These are phyloP conservation scores for Alternaria ethzedia DNA, from an alignment of 2,329 filamentous ascomycete species.

Conservation along the genomic window DNA sequence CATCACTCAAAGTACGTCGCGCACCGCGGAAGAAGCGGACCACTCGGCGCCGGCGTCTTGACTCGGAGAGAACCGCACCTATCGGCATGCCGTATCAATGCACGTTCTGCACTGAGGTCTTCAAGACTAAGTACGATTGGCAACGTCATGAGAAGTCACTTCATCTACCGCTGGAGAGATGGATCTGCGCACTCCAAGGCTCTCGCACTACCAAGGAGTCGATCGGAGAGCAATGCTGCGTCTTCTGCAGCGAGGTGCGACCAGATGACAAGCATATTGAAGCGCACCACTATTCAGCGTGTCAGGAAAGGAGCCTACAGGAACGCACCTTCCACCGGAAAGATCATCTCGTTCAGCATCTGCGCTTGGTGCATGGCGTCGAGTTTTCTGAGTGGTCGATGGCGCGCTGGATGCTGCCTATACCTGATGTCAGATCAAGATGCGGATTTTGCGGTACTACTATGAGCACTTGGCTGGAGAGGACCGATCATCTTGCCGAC, in stretches of 20 bases:
- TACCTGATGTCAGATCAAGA: constrained; percentile 25
- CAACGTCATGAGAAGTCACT: constrained; percentile 39
- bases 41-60: constrained; percentile 14
- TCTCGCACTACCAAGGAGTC: constrained; percentile 9
- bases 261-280: constrained; percentile 26
- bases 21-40: constrained; percentile 17
- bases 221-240: constrained; percentile 26
- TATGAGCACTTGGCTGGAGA: constrained; percentile 30
- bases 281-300: constrained; percentile 27
- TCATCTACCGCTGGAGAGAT: constrained; percentile 35
- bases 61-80: constrained; percentile 10
- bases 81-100: constrained; percentile 32
- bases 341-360: constrained; percentile 38
- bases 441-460: constrained; percentile 34
- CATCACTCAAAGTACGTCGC: constrained; percentile 17
- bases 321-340: constrained; percentile 38
- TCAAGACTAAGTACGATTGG: constrained; percentile 41
- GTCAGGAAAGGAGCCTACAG: constrained; percentile 26
- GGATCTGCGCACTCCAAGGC: constrained; percentile 31
- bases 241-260: constrained; percentile 22
- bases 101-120: constrained; percentile 40
- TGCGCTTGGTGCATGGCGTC: constrained; percentile 31
- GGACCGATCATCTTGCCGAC: constrained; percentile 32
- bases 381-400: constrained; percentile 44
- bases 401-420: constrained; percentile 33